Conservation (phyloP, 805 yeast species). For the Ogataea nitratoaversa region DNA sequence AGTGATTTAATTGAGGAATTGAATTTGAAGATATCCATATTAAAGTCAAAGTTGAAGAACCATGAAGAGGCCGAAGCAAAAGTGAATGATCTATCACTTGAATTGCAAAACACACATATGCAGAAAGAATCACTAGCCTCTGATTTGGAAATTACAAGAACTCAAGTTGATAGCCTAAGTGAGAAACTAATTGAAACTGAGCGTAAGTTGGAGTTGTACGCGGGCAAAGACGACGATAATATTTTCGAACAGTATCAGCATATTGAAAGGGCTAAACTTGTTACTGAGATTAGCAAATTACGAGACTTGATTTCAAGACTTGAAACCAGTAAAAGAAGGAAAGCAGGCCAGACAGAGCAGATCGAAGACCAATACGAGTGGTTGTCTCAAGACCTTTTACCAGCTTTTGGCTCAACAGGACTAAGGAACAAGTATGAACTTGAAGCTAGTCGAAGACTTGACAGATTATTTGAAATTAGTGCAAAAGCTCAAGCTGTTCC, state of each 20-base stretch:
- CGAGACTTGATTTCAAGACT: conserved; percentile 10
- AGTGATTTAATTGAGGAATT: conserved; percentile 36
- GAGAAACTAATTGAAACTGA: conserved; percentile 6
- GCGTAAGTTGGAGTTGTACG: conserved; percentile 6
- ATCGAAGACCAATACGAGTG: conserved; percentile 1
- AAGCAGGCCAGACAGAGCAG: no score
- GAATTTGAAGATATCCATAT: conserved; percentile 39
- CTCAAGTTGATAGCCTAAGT: conserved; percentile 1
- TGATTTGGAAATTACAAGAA: conserved; percentile 13
- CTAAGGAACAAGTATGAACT: not conserved
- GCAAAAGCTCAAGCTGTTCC: not conserved
- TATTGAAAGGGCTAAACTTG: conserved; percentile 9
- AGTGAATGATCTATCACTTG: conserved; percentile 16
- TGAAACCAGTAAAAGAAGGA: not conserved
- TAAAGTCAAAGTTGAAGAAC: conserved; percentile 40
- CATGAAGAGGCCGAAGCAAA: conserved; percentile 29
- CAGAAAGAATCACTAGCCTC: conserved; percentile 19
- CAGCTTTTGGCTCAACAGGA: not conserved
- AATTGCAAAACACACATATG: conserved; percentile 22
- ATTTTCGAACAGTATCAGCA: conserved; percentile 10
- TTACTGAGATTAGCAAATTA: conserved; percentile 12
- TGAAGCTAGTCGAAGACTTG: not conserved
- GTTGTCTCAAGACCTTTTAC: conserved; percentile 2
- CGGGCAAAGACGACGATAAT: conserved; percentile 7
- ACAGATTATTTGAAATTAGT: not conserved